Evolutionary conservation across 345 rosid genomes (phyloP), one percentile per base, ranked within the genome.

Genomic region (Pistacia vera): DNA sequence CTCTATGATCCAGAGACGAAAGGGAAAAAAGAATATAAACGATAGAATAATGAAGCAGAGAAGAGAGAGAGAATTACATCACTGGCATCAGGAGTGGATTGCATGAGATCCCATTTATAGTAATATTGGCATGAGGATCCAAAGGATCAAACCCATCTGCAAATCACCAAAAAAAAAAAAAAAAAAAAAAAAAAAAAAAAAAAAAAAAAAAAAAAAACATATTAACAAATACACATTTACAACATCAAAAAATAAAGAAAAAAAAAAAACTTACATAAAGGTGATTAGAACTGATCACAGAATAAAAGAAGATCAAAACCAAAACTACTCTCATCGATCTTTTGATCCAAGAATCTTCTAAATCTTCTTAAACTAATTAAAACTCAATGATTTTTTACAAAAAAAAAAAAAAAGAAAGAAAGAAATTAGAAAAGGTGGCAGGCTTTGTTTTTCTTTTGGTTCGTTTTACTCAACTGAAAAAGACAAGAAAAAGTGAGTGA

Each of bases 121-220:
- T 90, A 49, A 95, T 78, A 71, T 87, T 88, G 55, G 87, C 97
- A 35, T 63, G 25, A 30, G 98, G 97, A 92, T 95, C 98, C 83
- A 93, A 48, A 8, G 97, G 87, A 86, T 95, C 98, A 85, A 76
- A 93, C 66, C 90, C 97, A 87, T 85, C 98, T 95, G 90, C 82
- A 85, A 38, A 51, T 38, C 63, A 68, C 18, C 46, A 38, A 28
- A 62, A 68, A 69, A 58, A 63, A 73, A n/a, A n/a, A n/a, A n/a
- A n/a, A n/a, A n/a, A n/a, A n/a, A n/a, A n/a, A n/a, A 14, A n/a
- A n/a, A n/a, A n/a, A n/a, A n/a, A n/a, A n/a, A n/a, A n/a, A n/a
- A n/a, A n/a, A n/a, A n/a, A n/a, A n/a, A n/a, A n/a, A n/a, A n/a
- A n/a, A n/a, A n/a, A n/a, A n/a, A n/a, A n/a, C n/a, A n/a, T n/a